Evolutionary conservation across 2,329 filamentous ascomycete genomes (phyloP), one percentile per base, ranked within the genome.

Genomic region (Chalaropsis ovoidea): DNA sequence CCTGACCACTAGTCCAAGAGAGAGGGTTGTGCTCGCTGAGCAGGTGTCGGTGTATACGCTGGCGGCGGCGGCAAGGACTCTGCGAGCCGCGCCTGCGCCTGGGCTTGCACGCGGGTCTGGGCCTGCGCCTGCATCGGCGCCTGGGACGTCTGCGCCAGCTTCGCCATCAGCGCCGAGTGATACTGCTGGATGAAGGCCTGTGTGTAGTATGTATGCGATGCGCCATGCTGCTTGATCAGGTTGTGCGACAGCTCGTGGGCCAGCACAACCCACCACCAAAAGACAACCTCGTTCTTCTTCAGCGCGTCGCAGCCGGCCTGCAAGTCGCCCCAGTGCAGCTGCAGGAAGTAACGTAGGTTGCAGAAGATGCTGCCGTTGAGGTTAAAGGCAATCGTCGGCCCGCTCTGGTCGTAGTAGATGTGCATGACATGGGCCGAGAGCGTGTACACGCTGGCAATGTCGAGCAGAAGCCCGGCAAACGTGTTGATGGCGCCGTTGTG

Each of bases 241-340:
- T 99, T 99, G 76, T 99, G 94, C 67, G 94, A 92, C 74, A 99
- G 77, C 77, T 99, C 95, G 74, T 99, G 94, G 68, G 91, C 95
- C 68, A 96, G 75, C n/a, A 94, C 91, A 69, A 96, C 88, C 84
- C 88, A 96, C 93, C 93, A 97, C 79, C 92, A 95, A 0, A 87
- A 83, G 66, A 85, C 78, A 2, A 89, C 89, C 68, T 94, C 88
- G 7, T 39, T 58, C 63, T 65, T 67, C 42, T 65, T 63, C 10
- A 41, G 49, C 24, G n/a, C 19, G 27, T 47, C 42, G 79, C 84
- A 17, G 42, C 54, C 27, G 61, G 72, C 24, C 63, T 70, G 54
- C 61, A 84, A 74, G 68, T 78, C 75, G 15, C 76, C 71, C 56
- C 83, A 79, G 72, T 97, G 93, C 41, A 96, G 76, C 71, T 93